These are phyloP conservation scores for Rhizoclosmatium sp. DNA, from an alignment of 192 early-diverging fungal genomes.

Conservation along the genomic window DNA sequence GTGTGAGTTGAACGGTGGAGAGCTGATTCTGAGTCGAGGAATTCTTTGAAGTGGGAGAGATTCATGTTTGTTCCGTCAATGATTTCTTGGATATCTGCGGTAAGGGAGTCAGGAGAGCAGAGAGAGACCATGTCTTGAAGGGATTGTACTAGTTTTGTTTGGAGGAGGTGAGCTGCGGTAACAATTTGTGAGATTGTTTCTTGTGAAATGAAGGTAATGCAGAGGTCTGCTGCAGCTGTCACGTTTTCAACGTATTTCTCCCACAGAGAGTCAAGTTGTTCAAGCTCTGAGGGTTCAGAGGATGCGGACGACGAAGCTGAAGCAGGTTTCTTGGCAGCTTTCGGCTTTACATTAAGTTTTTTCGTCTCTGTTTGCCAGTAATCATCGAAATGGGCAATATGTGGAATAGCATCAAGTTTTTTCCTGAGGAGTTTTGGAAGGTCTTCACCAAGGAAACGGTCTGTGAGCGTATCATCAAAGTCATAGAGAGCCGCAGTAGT, in stretches of 20 bases:
- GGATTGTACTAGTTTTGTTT: background rate
- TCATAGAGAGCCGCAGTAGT: conserved; percentile 10
- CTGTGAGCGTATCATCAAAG: conserved; percentile 13
- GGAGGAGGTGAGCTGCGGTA: conserved; percentile 8
- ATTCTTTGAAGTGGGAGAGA: conserved; percentile 11
- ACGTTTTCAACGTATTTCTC: conserved; percentile 3
- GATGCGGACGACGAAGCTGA: background rate
- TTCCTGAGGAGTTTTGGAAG: conserved; percentile 21
- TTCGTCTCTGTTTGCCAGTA: background rate
- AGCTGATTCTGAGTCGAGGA: conserved; percentile 21
- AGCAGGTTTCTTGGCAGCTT: conserved; percentile 4
- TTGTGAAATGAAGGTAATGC: background rate
- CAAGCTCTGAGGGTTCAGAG: background rate
- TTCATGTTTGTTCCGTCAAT: conserved; percentile 20
- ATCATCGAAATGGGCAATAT: conserved; percentile 9
- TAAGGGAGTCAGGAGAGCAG: background rate
- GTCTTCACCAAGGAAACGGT: background rate
- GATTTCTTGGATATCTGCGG: background rate
- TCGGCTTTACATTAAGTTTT: background rate
- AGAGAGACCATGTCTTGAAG: conserved; percentile 17
- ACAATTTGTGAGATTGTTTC: conserved; percentile 4
- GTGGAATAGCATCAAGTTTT: background rate
- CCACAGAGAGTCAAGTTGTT: background rate
- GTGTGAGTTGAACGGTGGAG: background rate
- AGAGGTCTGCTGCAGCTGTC: background rate